Percentiles rank a stretch among this genome's conserved stretches.
These are phyloP conservation scores for Candida loeiensis DNA, from an alignment of 805 yeast genomes.

Conservation along the genomic window DNA sequence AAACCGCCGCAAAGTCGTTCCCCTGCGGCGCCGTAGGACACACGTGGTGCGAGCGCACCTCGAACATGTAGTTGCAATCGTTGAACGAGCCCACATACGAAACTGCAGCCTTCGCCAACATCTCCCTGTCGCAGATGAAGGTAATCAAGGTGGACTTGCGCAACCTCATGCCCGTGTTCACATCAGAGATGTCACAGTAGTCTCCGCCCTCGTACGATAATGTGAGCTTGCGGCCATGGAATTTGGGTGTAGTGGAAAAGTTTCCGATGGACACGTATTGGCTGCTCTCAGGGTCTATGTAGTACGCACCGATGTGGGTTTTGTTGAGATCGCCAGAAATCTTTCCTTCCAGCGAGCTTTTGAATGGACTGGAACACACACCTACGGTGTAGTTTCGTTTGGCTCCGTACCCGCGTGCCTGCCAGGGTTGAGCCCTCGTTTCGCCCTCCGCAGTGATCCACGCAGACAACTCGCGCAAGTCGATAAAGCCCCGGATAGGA, in stretches of 20 bases:
- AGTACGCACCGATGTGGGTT: conserved; percentile 39
- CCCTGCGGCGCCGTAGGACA: conserved; percentile 75
- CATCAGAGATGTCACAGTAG: conserved; percentile 42
- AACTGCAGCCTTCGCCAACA: conserved; percentile 58
- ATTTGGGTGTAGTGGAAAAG: conserved; percentile 55
- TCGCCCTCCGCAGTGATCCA: conserved; percentile 30
- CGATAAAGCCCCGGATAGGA: conserved; percentile 48
- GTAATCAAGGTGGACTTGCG: conserved; percentile 64
- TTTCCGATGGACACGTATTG: conserved; percentile 46
- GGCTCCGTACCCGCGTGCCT: conserved; percentile 66
- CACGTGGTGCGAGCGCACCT: conserved; percentile 79
- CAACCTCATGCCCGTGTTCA: conserved; percentile 41
- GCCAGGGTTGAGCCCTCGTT: conserved; percentile 51
- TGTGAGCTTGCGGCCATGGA: conserved; percentile 68
- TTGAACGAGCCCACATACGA: conserved; percentile 67
- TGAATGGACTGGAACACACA: conserved; percentile 43
- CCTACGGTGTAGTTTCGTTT: conserved; percentile 62
- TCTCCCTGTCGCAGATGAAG: conserved; percentile 77
- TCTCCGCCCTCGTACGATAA: conserved; percentile 71
- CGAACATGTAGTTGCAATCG: conserved; percentile 81
- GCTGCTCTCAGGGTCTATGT: conserved; percentile 36
- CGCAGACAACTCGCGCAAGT: conserved; percentile 49
- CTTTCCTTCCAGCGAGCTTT: conserved; percentile 42
- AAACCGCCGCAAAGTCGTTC: conserved; percentile 60
- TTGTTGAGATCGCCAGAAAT: conserved; percentile 41